Evolutionary conservation across 1,139 yeast genomes (phyloP).

Genomic region (Pichiaceae sp.): DNA sequence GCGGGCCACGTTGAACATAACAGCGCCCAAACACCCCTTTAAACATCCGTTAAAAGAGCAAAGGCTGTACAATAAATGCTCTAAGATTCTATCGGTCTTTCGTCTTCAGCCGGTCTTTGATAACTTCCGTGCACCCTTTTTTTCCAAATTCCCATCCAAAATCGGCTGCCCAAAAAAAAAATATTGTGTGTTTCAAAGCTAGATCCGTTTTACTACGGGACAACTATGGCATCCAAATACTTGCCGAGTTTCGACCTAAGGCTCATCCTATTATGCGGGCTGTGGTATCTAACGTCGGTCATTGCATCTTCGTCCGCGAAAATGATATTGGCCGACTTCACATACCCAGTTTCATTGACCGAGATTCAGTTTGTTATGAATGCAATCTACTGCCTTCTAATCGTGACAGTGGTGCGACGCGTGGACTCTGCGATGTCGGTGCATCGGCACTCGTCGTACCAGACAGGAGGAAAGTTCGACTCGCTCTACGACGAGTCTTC

Average conservation of each 20-base stretch:
- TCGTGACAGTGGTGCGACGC: conserved; percentile 15
- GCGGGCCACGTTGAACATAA: too few species aligned
- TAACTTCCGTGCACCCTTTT: neutral
- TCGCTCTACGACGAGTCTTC: neutral
- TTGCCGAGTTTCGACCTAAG: conserved; percentile 21
- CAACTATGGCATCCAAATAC: too few species aligned
- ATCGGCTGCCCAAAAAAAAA: too few species aligned
- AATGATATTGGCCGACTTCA: conserved; percentile 56
- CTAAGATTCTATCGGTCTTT: neutral
- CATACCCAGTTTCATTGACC: conserved; percentile 77
- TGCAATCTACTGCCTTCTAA: conserved; percentile 38
- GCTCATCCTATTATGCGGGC: conserved; percentile 37
- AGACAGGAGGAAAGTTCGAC: neutral
- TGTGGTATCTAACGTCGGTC: conserved; percentile 81
- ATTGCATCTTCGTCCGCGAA: conserved; percentile 77
- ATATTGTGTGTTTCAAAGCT: too few species aligned
- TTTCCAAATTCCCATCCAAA: too few species aligned
- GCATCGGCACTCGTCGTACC: neutral
- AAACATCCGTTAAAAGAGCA: too few species aligned
- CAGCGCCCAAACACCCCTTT: too few species aligned
- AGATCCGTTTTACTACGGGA: too few species aligned
- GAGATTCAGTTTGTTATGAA: conserved; percentile 77
- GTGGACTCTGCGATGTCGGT: conserved; percentile 7
- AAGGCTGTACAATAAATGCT: neutral
- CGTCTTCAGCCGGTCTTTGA: neutral